Conservation (phyloP, 441 rosid genomes). For the Corymbia calophylla region DNA sequence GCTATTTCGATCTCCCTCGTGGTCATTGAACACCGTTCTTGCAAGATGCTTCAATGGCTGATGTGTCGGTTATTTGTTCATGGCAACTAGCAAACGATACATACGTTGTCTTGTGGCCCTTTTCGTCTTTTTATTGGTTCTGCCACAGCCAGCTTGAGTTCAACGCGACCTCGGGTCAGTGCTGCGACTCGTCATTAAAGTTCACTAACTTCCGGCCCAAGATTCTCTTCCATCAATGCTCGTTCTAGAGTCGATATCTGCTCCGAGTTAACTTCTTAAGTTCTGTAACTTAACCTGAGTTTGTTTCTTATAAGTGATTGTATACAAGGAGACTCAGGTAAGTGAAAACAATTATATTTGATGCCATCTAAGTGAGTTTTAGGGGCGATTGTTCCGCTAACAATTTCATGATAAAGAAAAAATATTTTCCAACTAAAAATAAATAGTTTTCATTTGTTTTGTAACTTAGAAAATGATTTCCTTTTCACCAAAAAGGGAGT, state of each 20-base stretch:
- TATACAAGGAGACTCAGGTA: background rate
- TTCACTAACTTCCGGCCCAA: background rate
- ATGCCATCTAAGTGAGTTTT: background rate
- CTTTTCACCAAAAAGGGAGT: rapidly evolving
- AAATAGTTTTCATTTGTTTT: background rate
- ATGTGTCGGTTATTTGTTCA: background rate
- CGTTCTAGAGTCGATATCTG: background rate
- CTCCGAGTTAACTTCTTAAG: background rate
- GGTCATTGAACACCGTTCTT: background rate
- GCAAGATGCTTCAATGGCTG: background rate
- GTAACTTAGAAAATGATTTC: background rate
- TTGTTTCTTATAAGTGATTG: background rate
- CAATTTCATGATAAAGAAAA: background rate
- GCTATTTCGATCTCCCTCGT: slow-evolving; percentile 4
- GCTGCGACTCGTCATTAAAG: background rate
- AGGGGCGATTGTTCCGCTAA: background rate
- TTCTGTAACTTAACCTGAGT: background rate
- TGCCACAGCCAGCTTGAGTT: background rate
- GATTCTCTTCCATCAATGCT: background rate
- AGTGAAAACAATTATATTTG: background rate
- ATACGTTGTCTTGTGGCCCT: background rate
- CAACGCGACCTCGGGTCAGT: background rate
- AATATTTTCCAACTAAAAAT: background rate
- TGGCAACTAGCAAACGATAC: background rate
- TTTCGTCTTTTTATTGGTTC: background rate